Evolutionary conservation across 163 green algal genomes (phyloP), one percentile per base, ranked within the genome.

Genomic region (Scenedesmus sp.): DNA sequence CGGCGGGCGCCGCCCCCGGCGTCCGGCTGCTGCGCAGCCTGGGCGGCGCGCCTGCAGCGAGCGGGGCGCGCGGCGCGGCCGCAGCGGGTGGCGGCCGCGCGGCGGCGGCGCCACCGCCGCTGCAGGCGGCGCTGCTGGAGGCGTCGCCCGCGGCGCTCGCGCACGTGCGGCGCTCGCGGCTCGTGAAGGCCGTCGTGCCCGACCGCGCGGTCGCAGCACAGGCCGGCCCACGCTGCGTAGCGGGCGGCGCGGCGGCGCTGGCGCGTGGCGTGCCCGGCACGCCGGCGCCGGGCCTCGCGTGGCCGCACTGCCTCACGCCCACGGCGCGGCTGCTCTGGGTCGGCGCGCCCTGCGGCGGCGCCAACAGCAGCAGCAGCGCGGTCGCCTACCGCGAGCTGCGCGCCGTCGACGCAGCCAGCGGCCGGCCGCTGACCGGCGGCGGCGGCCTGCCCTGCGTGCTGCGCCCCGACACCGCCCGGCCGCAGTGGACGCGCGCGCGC

Each of bases 151-250:
- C 44, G n/a, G 47, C 63, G 4, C 24, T 72, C 18, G 22, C 26
- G 42, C 63, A 72, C 22, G 57, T 72, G 10, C 17, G 22, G n/a
- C n/a, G n/a, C n/a, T n/a, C n/a, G n/a, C n/a, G n/a, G 28, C 63
- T 72, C 11, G 63, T 72, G 15, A 42, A 51, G 39, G 63, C 63
- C 39, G 63, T 72, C 3, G 26, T 72, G 13, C 36, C 36, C 22
- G 63, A 72, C 22, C 63, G 34, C 1, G 9, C 39, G 4, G 33
- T 72, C 7, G 63, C 63, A 39, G 24, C 29, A 6, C 63, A 72
- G 42, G 36, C 24, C 28, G 1, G 14, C 28, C 0, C 2, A 0
- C 17, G 62, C 48, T 63, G 66, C 63, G 28, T 29, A 75, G 48
- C 29, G 47, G 20, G 2, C 3, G 9, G 31, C 29, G 7, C 6